Evolutionary conservation across 1,139 yeast species (phyloP).

Genomic region (Pichia sp.): DNA sequence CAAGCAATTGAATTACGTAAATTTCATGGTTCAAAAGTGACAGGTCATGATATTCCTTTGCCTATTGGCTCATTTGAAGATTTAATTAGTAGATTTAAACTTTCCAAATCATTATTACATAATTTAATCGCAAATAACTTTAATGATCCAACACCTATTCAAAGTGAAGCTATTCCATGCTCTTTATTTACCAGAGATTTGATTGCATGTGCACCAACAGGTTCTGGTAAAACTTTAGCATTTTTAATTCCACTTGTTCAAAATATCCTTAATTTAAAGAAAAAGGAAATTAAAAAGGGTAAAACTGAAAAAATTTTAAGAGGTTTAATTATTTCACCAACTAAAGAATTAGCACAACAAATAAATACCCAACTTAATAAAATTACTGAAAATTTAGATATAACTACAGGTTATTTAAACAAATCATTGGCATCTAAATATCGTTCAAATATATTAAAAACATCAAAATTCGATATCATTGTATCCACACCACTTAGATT

Average conservation of each 20-base stretch:
- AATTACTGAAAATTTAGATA: slow-evolving; percentile 47
- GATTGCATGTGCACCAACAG: slow-evolving; percentile 82
- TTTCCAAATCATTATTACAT: slow-evolving; percentile 55
- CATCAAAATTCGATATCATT: slow-evolving; percentile 68
- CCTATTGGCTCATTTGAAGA: slow-evolving; percentile 90
- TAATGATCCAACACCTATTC: slow-evolving; percentile 85
- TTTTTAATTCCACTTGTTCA: slow-evolving; percentile 80
- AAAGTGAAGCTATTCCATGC: slow-evolving; percentile 53
- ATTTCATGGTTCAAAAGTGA: slow-evolving; percentile 24
- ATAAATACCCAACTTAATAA: slow-evolving; percentile 65
- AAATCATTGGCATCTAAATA: slow-evolving; percentile 72
- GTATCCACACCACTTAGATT: slow-evolving; percentile 86
- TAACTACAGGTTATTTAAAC: slow-evolving; percentile 64
- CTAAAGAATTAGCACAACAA: slow-evolving; percentile 86
- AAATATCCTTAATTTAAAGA: slow-evolving; percentile 31
- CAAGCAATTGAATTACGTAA: slow-evolving; percentile 27
- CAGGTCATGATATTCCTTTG: slow-evolving; percentile 47
- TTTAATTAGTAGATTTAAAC: slow-evolving; percentile 56
- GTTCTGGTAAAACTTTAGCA: slow-evolving; percentile 95
- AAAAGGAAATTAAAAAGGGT: slow-evolving; percentile 11
- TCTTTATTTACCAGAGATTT: slow-evolving; percentile 28
- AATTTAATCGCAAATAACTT: slow-evolving; percentile 69
- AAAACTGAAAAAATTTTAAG: slow-evolving; percentile 44
- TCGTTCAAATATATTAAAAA: slow-evolving; percentile 38
- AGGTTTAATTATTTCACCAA: slow-evolving; percentile 84